Base-by-base conservation (phyloP, 768 basidiomycete genomes). In the Tubosaeta brunneosetosa region DNA sequence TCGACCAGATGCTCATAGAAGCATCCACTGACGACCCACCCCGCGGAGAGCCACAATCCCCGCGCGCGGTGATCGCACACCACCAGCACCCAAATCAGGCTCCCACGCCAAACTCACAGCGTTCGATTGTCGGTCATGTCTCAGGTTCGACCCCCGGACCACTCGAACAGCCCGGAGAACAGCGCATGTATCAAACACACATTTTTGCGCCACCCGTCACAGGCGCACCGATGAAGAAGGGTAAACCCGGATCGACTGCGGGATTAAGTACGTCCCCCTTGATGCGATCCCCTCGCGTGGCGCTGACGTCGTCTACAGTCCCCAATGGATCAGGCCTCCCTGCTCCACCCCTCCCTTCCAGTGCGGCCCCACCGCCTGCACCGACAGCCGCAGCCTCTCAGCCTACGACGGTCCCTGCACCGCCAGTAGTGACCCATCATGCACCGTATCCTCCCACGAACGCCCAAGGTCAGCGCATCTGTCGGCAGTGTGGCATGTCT, bases 141-240 rank as follows among this genome's bases (percentile, higher is more conserved):
- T 40, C 61, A 0, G 45, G 62, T 1, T 53, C 61, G 0, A 58
- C 63, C 0, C 50, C 61, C 1, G 71, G 66, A 4, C 68, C 70
- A 0, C 61, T 70, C 12, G 61, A 68, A 8, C 64, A 67, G 27
- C 71, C 71, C 1, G 65, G 71, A 26, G 69, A 76, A 50, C 63
- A 73, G 9, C 64, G 74, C 36, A 74, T 71, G 22, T 82, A 82
- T 53, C 82, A 83, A 55, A 84, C 82, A 0, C 85, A 87, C 62
- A 80, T 86, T 12, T 88, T 88, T 61, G 84, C 85, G 7, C 83
- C 86, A 3, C 81, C 83, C 4, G 83, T 86, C 7, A 88, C 82
- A 0, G 86, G 86, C 50, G 84, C 86, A 3, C 85, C 86, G 2
- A 76, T 76, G 16, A 87, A 87, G 71, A 86, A 86, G 71, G 66